phyloP scores from a whole-genome alignment of 1,284 basidiomycete genomes.

The Malassezia slooffiae region DNA sequence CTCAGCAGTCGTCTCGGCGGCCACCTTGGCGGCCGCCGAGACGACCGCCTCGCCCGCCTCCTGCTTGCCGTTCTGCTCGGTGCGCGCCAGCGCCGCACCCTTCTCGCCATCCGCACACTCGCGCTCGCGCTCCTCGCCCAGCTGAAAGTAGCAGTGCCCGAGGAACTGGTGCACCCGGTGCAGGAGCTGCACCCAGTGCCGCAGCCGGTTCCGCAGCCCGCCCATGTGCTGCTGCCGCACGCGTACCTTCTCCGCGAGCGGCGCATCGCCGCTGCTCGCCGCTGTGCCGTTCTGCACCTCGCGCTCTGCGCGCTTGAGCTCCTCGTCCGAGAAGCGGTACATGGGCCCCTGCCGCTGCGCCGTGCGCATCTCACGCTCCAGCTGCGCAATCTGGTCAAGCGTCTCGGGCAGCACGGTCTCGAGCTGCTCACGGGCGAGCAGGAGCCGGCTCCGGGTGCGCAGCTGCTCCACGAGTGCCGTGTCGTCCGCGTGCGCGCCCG shows the following conservation, averaged over 20 bases:
- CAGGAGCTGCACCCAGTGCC: slow-evolving; percentile 24
- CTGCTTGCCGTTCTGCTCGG: neutral
- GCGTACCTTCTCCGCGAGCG: slow-evolving; percentile 8
- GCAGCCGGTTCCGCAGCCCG: slow-evolving; percentile 19
- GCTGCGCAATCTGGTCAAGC: slow-evolving; percentile 6
- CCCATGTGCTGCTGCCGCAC: slow-evolving; percentile 16
- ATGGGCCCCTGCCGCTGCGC: slow-evolving; percentile 19
- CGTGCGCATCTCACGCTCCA: slow-evolving; percentile 19
- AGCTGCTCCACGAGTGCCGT: neutral
- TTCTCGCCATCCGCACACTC: neutral
- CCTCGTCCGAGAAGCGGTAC: slow-evolving; percentile 21
- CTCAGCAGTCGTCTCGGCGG: too few species aligned
- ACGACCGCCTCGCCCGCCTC: neutral
- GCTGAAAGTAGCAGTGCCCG: slow-evolving; percentile 37
- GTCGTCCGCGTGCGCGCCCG: neutral
- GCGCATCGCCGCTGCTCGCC: neutral
- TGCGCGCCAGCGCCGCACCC: neutral
- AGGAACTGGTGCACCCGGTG: slow-evolving; percentile 33
- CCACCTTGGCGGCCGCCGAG: neutral
- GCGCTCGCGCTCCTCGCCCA: slow-evolving; percentile 25
- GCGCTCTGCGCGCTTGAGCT: slow-evolving; percentile 15
- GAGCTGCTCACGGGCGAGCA: slow-evolving; percentile 5
- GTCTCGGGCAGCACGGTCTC: slow-evolving; percentile 18
- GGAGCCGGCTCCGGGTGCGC: neutral
- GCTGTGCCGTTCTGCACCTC: neutral